Conservation (phyloP, 495 filamentous ascomycete species). For the Niebla homalea region DNA sequence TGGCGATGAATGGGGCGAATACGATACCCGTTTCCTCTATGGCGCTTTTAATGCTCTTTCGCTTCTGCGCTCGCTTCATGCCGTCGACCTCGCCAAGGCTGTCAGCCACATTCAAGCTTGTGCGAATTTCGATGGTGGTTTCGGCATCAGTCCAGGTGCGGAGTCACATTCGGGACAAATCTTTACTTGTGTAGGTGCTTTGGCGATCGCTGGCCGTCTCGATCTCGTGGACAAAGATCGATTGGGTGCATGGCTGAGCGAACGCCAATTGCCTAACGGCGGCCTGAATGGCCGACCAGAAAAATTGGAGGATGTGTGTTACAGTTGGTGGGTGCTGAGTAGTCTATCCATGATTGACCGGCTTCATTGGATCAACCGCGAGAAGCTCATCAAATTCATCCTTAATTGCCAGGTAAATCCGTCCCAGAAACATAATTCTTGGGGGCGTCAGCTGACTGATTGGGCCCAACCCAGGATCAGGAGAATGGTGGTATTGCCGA, state of each 20-base stretch:
- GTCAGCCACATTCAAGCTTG: conserved; percentile 67
- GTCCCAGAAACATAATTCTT: not conserved
- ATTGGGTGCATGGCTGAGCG: conserved; percentile 80
- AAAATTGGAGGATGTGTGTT: conserved; percentile 93
- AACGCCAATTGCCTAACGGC: conserved; percentile 74
- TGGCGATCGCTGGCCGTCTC: conserved; percentile 67
- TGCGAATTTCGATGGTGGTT: conserved; percentile 85
- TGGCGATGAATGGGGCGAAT: conserved; percentile 93
- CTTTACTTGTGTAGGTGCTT: conserved; percentile 83
- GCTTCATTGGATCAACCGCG: conserved; percentile 79
- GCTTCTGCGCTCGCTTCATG: conserved; percentile 52
- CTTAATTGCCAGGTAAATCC: conserved; percentile 57
- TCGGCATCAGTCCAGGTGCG: conserved; percentile 74
- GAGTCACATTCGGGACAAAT: conserved; percentile 91
- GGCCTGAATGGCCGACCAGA: conserved; percentile 91
- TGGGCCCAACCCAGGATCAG: conserved; percentile 45
- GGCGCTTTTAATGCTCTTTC: conserved; percentile 77
- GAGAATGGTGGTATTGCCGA: conserved; percentile 80
- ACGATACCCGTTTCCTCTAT: conserved; percentile 88
- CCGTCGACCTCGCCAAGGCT: conserved; percentile 66
- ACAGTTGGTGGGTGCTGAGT: conserved; percentile 93
- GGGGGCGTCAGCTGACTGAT: not conserved
- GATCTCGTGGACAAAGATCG: conserved; percentile 75
- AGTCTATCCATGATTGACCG: conserved; percentile 81
- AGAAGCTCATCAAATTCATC: conserved; percentile 67